Conservation (phyloP, 2,329 filamentous ascomycete species). For the Alternaria longipes region DNA sequence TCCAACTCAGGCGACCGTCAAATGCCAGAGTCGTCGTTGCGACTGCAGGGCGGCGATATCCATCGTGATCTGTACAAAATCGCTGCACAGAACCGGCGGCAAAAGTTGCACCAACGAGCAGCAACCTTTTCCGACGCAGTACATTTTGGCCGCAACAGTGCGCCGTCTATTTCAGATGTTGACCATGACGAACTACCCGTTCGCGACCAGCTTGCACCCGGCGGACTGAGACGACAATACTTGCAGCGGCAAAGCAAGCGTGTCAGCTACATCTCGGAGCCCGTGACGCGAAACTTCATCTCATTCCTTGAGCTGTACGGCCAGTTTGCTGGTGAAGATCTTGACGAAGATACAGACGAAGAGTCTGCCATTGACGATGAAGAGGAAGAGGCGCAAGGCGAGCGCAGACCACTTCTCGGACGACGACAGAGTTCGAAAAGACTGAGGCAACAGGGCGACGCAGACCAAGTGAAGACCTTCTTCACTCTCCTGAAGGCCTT, state of each 20-base stretch:
- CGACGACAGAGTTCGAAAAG: conserved; percentile 62
- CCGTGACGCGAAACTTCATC: conserved; percentile 75
- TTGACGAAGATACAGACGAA: conserved; percentile 64
- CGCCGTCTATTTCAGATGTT: conserved; percentile 33
- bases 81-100: conserved; percentile 63
- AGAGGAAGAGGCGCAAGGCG: conserved; percentile 58
- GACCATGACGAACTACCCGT: conserved; percentile 52
- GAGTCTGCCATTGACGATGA: conserved; percentile 63
- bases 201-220: conserved; percentile 59
- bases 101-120: conserved; percentile 63
- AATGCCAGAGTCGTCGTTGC: conserved; percentile 70
- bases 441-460: conserved; percentile 65
- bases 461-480: conserved; percentile 76
- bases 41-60: conserved; percentile 78
- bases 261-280: conserved; percentile 57
- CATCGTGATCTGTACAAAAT: conserved; percentile 81
- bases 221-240: conserved; percentile 65
- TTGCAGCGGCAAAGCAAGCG: conserved; percentile 55
- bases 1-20: conserved; percentile 32
- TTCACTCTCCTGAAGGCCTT: conserved; percentile 83
- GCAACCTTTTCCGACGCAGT: conserved; percentile 71
- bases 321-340: conserved; percentile 78
- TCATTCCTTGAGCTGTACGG: conserved; percentile 81
- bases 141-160: conserved; percentile 28
- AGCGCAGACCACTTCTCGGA: conserved; percentile 69